Evolutionary conservation across 2,329 filamentous ascomycete species (phyloP).

Genomic region (Apiospora kogelbergensis): DNA sequence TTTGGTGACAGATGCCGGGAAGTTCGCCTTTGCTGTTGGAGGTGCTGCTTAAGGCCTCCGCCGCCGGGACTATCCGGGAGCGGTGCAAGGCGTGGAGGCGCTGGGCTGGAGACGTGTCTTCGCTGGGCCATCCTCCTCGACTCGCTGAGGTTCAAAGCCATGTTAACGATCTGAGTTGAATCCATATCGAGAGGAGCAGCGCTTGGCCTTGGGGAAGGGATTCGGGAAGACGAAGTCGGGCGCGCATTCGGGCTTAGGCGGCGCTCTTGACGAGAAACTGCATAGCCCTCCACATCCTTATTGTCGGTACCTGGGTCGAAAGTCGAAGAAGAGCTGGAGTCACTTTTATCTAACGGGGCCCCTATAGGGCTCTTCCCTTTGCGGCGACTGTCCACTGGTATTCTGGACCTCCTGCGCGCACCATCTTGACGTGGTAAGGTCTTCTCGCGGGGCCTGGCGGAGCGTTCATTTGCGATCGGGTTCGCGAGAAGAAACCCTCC

Average conservation of each 20-base stretch:
- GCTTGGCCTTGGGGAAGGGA: slow-evolving; percentile 23
- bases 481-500: slow-evolving; percentile 54
- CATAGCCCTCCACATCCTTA: slow-evolving; percentile 14
- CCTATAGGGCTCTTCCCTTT: slow-evolving; percentile 26
- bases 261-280: slow-evolving; percentile 22
- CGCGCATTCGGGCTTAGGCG: slow-evolving; percentile 25
- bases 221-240: slow-evolving; percentile 20
- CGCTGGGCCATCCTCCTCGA: slow-evolving; percentile 66
- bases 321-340: background rate
- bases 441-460: slow-evolving; percentile 19
- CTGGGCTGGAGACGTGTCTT: slow-evolving; percentile 53
- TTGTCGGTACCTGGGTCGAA: slow-evolving; percentile 18
- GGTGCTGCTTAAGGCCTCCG: slow-evolving; percentile 64
- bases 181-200: slow-evolving; percentile 62
- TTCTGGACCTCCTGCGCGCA: slow-evolving; percentile 29
- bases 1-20: slow-evolving; percentile 63
- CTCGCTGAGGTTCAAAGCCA: slow-evolving; percentile 87
- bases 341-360: slow-evolving; percentile 15
- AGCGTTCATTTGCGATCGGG: slow-evolving; percentile 31
- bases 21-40: slow-evolving; percentile 68
- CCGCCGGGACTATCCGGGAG: slow-evolving; percentile 47
- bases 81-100: slow-evolving; percentile 51
- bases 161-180: slow-evolving; percentile 85
- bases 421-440: slow-evolving; percentile 26
- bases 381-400: slow-evolving; percentile 26